phyloP scores from a whole-genome alignment of 2,329 filamentous ascomycete genomes.

The Dothistroma pini region DNA sequence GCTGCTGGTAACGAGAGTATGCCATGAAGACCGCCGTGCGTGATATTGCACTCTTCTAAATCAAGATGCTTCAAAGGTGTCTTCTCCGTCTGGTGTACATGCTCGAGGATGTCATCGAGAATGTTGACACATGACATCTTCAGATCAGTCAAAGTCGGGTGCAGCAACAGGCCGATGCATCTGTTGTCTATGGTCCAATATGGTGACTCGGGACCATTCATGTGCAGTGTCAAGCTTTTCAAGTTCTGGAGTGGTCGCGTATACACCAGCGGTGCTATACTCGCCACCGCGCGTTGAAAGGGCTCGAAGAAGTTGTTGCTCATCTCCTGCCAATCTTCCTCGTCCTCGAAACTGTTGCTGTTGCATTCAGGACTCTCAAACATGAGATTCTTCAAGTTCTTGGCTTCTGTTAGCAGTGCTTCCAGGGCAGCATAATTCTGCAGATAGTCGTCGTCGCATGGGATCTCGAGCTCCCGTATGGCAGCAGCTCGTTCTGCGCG shows the following conservation, averaged over 20 bases:
- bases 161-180: conserved; percentile 17
- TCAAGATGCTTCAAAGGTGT: conserved; percentile 20
- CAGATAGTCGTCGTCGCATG: conserved; percentile 10
- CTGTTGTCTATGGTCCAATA: conserved; percentile 22
- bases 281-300: conserved; percentile 14
- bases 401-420: conserved; percentile 8
- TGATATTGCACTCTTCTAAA: conserved; percentile 25
- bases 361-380: conserved; percentile 25
- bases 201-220: conserved; percentile 23
- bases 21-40: conserved; percentile 17
- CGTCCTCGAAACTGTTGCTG: conserved; percentile 20
- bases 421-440: conserved; percentile 15
- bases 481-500: conserved; percentile 12
- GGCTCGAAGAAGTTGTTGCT: conserved; percentile 12
- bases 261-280: background rate
- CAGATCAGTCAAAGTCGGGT: conserved; percentile 17
- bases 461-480: conserved; percentile 16
- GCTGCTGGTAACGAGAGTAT: conserved; percentile 21
- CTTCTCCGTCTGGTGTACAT: background rate
- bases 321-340: conserved; percentile 18
- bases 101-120: conserved; percentile 6
- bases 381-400: conserved; percentile 18
- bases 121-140: conserved; percentile 27
- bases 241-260: conserved; percentile 20
- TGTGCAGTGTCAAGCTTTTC: conserved; percentile 20